Evolutionary conservation across 768 basidiomycete species (phyloP).

Genomic region (Auricularia heimuer): DNA sequence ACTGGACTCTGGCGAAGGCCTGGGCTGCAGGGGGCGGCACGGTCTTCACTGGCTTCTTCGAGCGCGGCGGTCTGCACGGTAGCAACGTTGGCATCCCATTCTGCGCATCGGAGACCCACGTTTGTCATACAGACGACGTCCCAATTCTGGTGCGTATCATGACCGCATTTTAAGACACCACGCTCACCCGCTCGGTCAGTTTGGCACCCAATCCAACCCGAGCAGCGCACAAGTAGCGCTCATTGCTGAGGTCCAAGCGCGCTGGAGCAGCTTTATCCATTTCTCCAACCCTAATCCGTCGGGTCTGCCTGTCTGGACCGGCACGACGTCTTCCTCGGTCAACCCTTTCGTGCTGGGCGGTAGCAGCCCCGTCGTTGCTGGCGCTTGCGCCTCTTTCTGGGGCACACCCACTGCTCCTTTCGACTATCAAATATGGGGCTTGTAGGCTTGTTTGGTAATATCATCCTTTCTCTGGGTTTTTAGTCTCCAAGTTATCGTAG

Average conservation of each 20-base stretch:
- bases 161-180: background rate
- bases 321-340: background rate
- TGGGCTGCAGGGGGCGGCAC: conserved; percentile 55
- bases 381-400: background rate
- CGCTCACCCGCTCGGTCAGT: conserved; percentile 16
- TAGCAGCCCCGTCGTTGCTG: background rate
- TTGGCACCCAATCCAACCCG: conserved; percentile 50
- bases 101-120: conserved; percentile 44
- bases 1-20: conserved; percentile 59
- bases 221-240: conserved; percentile 47
- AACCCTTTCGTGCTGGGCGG: background rate
- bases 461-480: background rate
- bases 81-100: conserved; percentile 46
- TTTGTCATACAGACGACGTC: conserved; percentile 80
- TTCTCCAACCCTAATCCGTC: conserved; percentile 52
- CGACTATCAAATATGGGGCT: background rate
- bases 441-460: background rate
- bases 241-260: conserved; percentile 56
- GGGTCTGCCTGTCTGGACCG: conserved; percentile 13
- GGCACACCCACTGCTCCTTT: background rate
- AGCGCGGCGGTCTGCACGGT: conserved; percentile 61
- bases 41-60: conserved; percentile 61
- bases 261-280: conserved; percentile 56
- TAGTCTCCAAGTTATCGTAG: background rate
- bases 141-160: conserved; percentile 41